These are phyloP conservation scores for Penicillium hordei DNA, from an alignment of 2,329 filamentous ascomycete species.

Conservation along the genomic window DNA sequence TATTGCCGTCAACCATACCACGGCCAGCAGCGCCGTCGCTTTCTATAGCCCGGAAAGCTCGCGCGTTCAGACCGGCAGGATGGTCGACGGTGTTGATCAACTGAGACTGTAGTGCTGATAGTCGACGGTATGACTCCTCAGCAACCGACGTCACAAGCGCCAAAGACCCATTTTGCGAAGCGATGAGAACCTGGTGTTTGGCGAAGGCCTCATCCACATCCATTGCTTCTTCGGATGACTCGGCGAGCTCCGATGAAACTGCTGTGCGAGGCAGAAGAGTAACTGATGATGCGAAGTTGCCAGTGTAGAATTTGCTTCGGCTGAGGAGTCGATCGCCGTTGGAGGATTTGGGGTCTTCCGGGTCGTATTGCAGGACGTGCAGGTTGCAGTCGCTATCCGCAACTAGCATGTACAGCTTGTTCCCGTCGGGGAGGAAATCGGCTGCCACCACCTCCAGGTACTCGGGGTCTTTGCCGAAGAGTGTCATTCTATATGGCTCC, in stretches of 20 bases:
- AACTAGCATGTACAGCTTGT: constrained; percentile 77
- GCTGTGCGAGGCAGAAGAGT: constrained; percentile 71
- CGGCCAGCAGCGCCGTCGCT: constrained; percentile 54
- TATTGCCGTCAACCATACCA: constrained; percentile 73
- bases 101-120: constrained; percentile 78
- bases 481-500: constrained; percentile 91
- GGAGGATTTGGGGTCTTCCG: constrained; percentile 91
- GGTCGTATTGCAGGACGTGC: constrained; percentile 89
- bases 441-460: constrained; percentile 75
- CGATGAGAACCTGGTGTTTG: constrained; percentile 63
- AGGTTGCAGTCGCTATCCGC: constrained; percentile 83
- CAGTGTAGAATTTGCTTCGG: constrained; percentile 82
- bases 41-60: constrained; percentile 66
- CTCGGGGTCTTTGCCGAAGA: constrained; percentile 83
- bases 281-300: constrained; percentile 73
- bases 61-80: constrained; percentile 77
- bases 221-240: constrained; percentile 41
- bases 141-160: constrained; percentile 73
- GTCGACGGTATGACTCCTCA: constrained; percentile 78
- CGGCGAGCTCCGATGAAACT: constrained; percentile 43
- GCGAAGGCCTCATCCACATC: constrained; percentile 35
- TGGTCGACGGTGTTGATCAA: constrained; percentile 74
- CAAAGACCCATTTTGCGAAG: constrained; percentile 73
- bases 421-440: constrained; percentile 84
- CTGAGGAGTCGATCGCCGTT: constrained; percentile 85